Conservation (phyloP, 2,329 filamentous ascomycete species). For the Orbilia brochopaga region DNA sequence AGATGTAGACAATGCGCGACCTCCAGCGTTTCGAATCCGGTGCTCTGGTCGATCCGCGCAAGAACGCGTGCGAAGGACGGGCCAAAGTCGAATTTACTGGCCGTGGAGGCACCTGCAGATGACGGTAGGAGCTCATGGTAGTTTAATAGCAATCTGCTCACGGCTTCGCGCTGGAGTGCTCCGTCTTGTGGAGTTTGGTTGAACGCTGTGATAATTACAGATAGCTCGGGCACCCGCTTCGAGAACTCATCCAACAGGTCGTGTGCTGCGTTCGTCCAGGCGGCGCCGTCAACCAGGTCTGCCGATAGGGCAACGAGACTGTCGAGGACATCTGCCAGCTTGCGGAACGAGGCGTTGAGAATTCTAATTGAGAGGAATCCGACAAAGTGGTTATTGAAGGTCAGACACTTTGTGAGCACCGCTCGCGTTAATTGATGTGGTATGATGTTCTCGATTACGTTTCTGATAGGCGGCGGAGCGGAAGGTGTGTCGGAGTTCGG, state of each 20-base stretch:
- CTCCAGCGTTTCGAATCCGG: conserved; percentile 52
- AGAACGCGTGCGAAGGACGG: conserved; percentile 74
- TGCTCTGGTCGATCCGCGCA: conserved; percentile 18
- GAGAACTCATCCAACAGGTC: conserved; percentile 75
- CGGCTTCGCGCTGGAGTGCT: conserved; percentile 75
- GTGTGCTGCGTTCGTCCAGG: conserved; percentile 59
- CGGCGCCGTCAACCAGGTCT: conserved; percentile 52
- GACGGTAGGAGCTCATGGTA: conserved; percentile 81
- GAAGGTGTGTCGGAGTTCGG: conserved; percentile 64
- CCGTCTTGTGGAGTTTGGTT: conserved; percentile 72
- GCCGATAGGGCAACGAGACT: conserved; percentile 59
- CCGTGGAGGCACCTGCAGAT: conserved; percentile 59
- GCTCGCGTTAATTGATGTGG: conserved; percentile 82
- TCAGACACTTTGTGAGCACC: conserved; percentile 77
- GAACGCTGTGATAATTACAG: conserved; percentile 77
- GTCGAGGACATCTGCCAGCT: conserved; percentile 70
- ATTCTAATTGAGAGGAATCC: conserved; percentile 84
- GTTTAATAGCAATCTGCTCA: conserved; percentile 77
- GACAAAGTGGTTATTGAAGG: conserved; percentile 75
- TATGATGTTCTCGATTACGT: conserved; percentile 83
- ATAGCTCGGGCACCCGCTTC: conserved; percentile 78
- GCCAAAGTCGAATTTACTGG: conserved; percentile 85
- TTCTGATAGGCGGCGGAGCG: conserved; percentile 73
- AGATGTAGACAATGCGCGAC: conserved; percentile 53
- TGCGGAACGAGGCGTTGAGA: conserved; percentile 77